These are phyloP conservation scores for Starmerella vitae DNA, from an alignment of 805 yeast species.

Conservation along the genomic window DNA sequence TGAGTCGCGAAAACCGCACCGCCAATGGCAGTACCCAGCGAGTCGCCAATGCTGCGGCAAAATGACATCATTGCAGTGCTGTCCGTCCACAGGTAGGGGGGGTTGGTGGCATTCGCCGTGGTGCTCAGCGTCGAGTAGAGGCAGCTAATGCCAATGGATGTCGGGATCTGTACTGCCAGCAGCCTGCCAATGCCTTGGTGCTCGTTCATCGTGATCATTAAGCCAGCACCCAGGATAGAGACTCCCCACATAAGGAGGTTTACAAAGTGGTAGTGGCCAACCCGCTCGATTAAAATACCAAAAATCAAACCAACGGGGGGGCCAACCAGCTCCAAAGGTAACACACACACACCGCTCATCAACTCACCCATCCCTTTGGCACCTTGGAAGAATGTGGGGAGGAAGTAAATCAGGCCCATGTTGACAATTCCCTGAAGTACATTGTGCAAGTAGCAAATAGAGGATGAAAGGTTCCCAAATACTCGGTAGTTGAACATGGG, in stretches of 20 bases:
- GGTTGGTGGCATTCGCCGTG: constrained; percentile 24
- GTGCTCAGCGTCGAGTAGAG: constrained; percentile 31
- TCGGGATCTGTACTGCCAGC: constrained; percentile 34
- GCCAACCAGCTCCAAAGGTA: constrained; percentile 34
- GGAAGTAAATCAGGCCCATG: constrained; percentile 25
- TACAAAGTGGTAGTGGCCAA: constrained; percentile 32
- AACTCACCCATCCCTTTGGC: constrained; percentile 32
- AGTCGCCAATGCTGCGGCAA: constrained; percentile 24
- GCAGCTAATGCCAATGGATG: constrained; percentile 38
- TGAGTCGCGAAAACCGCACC: constrained; percentile 25
- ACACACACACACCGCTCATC: constrained; percentile 34
- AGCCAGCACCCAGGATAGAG: constrained; percentile 34
- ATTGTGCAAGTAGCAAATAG: constrained; percentile 30
- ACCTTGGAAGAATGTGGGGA: constrained; percentile 40
- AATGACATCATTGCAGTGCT: constrained; percentile 26
- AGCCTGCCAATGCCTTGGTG: constrained; percentile 28
- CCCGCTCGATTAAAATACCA: constrained; percentile 31
- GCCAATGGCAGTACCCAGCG: constrained; percentile 26
- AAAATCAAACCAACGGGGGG: constrained; percentile 28
- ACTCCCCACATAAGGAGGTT: constrained; percentile 30
- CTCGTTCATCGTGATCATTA: constrained; percentile 30
- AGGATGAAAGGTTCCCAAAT: constrained; percentile 29
- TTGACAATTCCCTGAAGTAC: constrained; percentile 32
- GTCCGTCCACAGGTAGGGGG: constrained; percentile 21
- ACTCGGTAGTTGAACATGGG: constrained; percentile 38